phyloP scores from a whole-genome alignment of 139 green algal species.

The Limnomonas spitsbergensis region DNA sequence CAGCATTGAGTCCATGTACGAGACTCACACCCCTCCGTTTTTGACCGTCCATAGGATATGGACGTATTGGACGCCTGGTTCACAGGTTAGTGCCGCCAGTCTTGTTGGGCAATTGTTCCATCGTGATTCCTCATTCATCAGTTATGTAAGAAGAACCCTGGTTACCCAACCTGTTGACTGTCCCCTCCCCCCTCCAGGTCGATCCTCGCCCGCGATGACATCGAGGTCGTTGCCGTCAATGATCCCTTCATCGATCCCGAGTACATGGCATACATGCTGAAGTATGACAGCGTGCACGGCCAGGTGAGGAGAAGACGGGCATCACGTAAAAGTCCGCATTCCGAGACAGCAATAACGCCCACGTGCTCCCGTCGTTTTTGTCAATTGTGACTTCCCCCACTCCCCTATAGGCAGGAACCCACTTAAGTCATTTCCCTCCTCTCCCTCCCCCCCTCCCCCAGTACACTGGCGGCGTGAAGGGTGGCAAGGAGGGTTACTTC shows the following conservation, averaged over 20 bases:
- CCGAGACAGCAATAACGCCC: neutral
- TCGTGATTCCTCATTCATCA: neutral
- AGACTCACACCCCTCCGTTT: neutral
- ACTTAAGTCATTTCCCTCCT: neutral
- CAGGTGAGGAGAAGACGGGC: neutral
- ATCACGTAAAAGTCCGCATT: too few species aligned
- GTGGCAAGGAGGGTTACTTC: constrained; percentile 49
- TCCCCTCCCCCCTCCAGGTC: constrained; percentile 28
- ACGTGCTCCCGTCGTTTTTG: too few species aligned
- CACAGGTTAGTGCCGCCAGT: constrained; percentile 51
- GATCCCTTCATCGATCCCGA: constrained; percentile 23
- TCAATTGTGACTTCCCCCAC: too few species aligned
- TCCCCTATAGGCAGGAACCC: neutral
- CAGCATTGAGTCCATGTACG: neutral
- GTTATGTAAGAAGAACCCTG: too few species aligned
- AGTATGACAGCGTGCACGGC: constrained; percentile 87
- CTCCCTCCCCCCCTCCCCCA: neutral
- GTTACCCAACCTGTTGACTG: too few species aligned
- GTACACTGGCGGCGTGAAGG: constrained; percentile 1
- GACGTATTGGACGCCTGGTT: constrained; percentile 75
- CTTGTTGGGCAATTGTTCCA: neutral
- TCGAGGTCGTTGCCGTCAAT: constrained; percentile 87
- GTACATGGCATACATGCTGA: constrained; percentile 75
- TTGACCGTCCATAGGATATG: constrained; percentile 68
- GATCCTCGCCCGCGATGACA: constrained; percentile 63